phyloP scores from a whole-genome alignment of 2,329 filamentous ascomycete species.

The Fusarium tanahbumbuense region DNA sequence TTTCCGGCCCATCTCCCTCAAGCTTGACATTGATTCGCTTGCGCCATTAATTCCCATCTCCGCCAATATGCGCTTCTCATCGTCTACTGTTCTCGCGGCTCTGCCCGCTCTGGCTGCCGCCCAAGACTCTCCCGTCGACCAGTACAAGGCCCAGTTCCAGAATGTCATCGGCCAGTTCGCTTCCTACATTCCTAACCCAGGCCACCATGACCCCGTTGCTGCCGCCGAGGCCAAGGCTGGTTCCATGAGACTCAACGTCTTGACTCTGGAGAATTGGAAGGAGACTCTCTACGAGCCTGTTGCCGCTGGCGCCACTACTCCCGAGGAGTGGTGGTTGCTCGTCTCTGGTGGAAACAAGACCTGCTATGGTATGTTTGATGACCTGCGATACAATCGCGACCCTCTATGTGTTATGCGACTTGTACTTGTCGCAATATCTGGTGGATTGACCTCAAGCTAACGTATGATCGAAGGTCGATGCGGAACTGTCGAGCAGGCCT shows the following conservation, averaged over 20 bases:
- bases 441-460: slow-evolving; percentile 32
- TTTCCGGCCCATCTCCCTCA: slow-evolving; percentile 9
- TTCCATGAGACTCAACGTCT: slow-evolving; percentile 58
- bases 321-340: slow-evolving; percentile 82
- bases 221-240: slow-evolving; percentile 56
- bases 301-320: slow-evolving; percentile 67
- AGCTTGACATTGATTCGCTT: slow-evolving; percentile 6
- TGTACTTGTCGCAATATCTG: neutral
- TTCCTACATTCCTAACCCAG: slow-evolving; percentile 63
- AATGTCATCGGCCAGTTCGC: slow-evolving; percentile 71
- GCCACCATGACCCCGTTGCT: slow-evolving; percentile 55
- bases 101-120: slow-evolving; percentile 68
- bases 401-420: neutral
- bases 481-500: slow-evolving; percentile 70
- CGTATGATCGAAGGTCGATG: slow-evolving; percentile 67
- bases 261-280: slow-evolving; percentile 79
- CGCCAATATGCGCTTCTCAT: slow-evolving; percentile 68
- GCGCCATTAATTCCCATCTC: slow-evolving; percentile 5
- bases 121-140: slow-evolving; percentile 62
- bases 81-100: slow-evolving; percentile 61
- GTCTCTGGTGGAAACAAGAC: slow-evolving; percentile 82
- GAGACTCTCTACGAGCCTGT: slow-evolving; percentile 73
- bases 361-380: slow-evolving; percentile 68
- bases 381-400: neutral
- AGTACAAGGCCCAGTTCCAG: slow-evolving; percentile 73